These are phyloP conservation scores for Aspergillus fijiensis DNA, from an alignment of 2,329 filamentous ascomycete genomes.

Conservation along the genomic window DNA sequence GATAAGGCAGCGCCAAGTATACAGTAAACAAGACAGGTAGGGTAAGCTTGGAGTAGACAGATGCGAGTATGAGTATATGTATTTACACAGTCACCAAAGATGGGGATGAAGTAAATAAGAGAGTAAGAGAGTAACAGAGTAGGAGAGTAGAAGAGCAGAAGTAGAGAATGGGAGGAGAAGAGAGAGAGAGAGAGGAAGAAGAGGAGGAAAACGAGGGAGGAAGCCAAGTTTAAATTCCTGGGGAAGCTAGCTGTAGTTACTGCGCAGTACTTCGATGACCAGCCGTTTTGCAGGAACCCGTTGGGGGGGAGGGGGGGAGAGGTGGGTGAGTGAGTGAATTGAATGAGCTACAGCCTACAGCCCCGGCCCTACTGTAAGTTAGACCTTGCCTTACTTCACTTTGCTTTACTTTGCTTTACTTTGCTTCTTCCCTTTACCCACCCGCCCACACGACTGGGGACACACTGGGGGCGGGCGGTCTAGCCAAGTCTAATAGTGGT, in stretches of 20 bases:
- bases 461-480: slow-evolving; percentile 13
- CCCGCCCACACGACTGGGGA: slow-evolving; percentile 4
- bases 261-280: slow-evolving; percentile 11
- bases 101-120: slow-evolving; percentile 3
- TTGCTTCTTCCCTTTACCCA: slow-evolving; percentile 9
- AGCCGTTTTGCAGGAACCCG: slow-evolving; percentile 14
- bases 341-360: background rate
- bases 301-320: slow-evolving; percentile 15
- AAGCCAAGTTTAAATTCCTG: slow-evolving; percentile 1
- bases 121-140: background rate
- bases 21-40: slow-evolving; percentile 1
- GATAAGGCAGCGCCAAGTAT: slow-evolving; percentile 11
- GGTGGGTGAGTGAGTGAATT: background rate
- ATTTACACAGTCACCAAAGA: background rate
- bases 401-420: slow-evolving; percentile 5
- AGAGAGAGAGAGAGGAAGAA: slow-evolving; percentile 2
- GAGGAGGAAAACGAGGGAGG: background rate
- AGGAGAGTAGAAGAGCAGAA: slow-evolving; percentile 2
- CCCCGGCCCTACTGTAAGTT: too few relatives aligned
- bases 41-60: background rate
- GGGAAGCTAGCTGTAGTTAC: slow-evolving; percentile 7
- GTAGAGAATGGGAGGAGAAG: background rate
- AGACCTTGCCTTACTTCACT: background rate
- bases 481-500: slow-evolving; percentile 20
- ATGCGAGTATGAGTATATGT: too few relatives aligned